Evolutionary conservation across 1,284 basidiomycete species (phyloP).

Genomic region (Cryptococcus hybrid): DNA sequence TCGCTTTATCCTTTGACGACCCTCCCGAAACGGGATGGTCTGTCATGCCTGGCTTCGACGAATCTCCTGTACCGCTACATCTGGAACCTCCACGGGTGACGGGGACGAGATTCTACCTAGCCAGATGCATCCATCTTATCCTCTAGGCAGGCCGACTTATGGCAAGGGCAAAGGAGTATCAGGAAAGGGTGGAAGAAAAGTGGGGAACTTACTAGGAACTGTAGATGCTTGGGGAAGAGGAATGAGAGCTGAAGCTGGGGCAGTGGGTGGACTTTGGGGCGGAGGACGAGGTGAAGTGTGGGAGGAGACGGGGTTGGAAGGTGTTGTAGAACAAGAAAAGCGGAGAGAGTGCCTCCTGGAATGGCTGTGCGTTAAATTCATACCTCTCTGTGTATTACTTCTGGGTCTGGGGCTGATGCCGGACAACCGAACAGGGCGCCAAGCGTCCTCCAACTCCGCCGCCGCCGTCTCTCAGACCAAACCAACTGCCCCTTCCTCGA

Average conservation of each 20-base stretch:
- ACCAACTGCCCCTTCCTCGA: conserved; percentile 23
- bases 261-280: conserved; percentile 1
- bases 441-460: conserved; percentile 46
- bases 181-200: conserved; percentile 8
- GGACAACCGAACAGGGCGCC: conserved; percentile 28
- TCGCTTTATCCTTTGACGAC: conserved; percentile 37
- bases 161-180: background rate
- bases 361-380: conserved; percentile 34
- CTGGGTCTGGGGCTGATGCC: background rate
- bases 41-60: conserved; percentile 48
- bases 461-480: conserved; percentile 38
- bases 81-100: conserved; percentile 49
- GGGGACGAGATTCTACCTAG: conserved; percentile 44
- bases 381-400: background rate
- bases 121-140: conserved; percentile 41
- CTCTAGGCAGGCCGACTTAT: conserved; percentile 29
- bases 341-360: conserved; percentile 42
- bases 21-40: conserved; percentile 42
- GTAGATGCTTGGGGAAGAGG: conserved; percentile 7
- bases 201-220: conserved; percentile 27
- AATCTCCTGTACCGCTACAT: conserved; percentile 18
- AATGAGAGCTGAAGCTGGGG: conserved; percentile 1
- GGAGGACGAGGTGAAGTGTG: conserved; percentile 22
- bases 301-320: conserved; percentile 35
- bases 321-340: conserved; percentile 29